Base-by-base conservation (phyloP, 176 grass and related monocot genomes). In the Cenchrus purpureus region DNA sequence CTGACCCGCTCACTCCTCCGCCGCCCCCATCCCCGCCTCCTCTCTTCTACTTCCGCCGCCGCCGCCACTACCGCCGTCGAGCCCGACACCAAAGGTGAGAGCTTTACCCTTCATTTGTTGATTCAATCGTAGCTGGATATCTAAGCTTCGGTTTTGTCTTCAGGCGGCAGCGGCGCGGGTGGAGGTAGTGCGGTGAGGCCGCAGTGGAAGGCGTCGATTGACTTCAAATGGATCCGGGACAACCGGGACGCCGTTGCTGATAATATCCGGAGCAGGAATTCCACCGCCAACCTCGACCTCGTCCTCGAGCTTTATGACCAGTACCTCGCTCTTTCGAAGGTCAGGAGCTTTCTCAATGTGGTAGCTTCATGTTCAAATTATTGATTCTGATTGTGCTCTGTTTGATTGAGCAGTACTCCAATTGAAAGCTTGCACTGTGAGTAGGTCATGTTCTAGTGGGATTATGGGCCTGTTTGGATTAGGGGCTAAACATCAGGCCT, bases 171-270 rank as follows among this genome's bases (percentile, higher is more conserved):
- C 22, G 17, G 52, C 20, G 65, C 69, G 70, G 87, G 54, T 76
- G 68, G 50, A 34, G 49, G 57, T 32, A 87, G 83, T 80, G 70
- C 65, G 58, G 71, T 49, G 49, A 94, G 68, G 88, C 89, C 88
- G 74, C 91, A 91, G 57, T 98, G 96, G 96, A 98, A 89, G 84
- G 91, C 96, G 8, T 87, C 96, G 58, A 94, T 98, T 71, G 96
- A 98, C 77, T 98, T 98, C 96, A 98, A 98, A 82, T 98, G 91
- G 96, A 98, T 95, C 81, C 87, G 93, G 74, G 96, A 98, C 11
- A 98, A 98, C 81, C 87, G 79, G 88, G 91, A 94, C 22, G 75
- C 78, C 8, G 90, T 95, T 5, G 86, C 91, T 0, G 79, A 82
- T 60, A 98, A 98, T 52, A 95, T 98, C 51, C 84, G 54, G 16